Evolutionary conservation across 768 basidiomycete species (phyloP).

Genomic region (Omphalotus guepiniiformis): DNA sequence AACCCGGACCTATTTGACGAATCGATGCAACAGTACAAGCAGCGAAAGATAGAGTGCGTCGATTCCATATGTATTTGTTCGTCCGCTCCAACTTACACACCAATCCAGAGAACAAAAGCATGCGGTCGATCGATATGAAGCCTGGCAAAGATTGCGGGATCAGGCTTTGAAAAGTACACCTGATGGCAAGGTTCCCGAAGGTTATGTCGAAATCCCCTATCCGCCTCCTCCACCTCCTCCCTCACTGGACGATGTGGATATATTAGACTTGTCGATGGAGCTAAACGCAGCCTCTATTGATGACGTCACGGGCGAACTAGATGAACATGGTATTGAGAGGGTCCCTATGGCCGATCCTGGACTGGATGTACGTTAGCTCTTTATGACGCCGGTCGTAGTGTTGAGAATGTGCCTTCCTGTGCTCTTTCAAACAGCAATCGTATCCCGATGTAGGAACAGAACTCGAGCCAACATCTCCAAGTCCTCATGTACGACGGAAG

Average conservation of each 20-base stretch:
- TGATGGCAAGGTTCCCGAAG: constrained; percentile 65
- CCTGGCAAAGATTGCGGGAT: constrained; percentile 85
- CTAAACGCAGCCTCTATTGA: constrained; percentile 82
- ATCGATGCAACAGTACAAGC: constrained; percentile 89
- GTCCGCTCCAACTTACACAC: not conserved
- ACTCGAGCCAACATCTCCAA: constrained; percentile 45
- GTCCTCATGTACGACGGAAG: constrained; percentile 89
- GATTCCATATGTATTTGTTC: not conserved
- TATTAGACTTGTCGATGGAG: constrained; percentile 87
- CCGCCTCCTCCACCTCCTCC: constrained; percentile 75
- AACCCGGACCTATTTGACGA: constrained; percentile 96
- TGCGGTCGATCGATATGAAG: constrained; percentile 78
- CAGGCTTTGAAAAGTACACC: constrained; percentile 67
- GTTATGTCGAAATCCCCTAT: constrained; percentile 64
- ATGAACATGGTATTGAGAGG: constrained; percentile 79
- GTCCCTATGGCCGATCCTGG: constrained; percentile 93
- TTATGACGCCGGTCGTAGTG: not conserved
- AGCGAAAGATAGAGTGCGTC: constrained; percentile 78
- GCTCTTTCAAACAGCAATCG: constrained; percentile 42
- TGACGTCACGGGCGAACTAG: constrained; percentile 62
- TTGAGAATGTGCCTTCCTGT: constrained; percentile 10
- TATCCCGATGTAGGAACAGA: constrained; percentile 64
- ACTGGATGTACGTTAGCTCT: constrained; percentile 58
- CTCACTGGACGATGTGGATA: constrained; percentile 77
- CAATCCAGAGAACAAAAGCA: constrained; percentile 77